Evolutionary conservation across 257 asterid species (phyloP).

Genomic region (Orobanche coerulescens): DNA sequence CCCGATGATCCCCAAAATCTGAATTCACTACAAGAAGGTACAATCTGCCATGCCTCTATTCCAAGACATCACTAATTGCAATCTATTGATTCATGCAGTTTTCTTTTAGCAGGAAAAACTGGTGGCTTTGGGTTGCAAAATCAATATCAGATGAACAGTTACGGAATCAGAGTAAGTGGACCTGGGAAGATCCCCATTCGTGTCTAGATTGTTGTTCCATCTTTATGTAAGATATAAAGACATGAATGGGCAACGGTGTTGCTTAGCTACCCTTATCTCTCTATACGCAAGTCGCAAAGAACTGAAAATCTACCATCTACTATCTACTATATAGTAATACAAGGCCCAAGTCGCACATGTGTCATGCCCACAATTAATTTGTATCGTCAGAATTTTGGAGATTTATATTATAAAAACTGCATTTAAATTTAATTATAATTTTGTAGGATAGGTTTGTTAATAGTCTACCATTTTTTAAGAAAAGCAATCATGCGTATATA

Average conservation of each 20-base stretch:
- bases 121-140: constrained; percentile 38
- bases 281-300: too few relatives aligned
- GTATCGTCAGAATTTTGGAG: too few relatives aligned
- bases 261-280: neutral
- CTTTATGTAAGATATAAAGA: neutral
- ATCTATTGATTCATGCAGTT: constrained; percentile 15
- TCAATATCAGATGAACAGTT: constrained; percentile 37
- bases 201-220: neutral
- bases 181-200: neutral
- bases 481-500: too few relatives aligned
- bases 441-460: too few relatives aligned
- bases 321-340: too few relatives aligned
- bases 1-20: constrained; percentile 49
- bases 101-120: constrained; percentile 39
- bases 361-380: too few relatives aligned
- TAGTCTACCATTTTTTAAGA: too few relatives aligned
- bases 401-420: too few relatives aligned
- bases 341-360: too few relatives aligned
- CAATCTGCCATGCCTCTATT: constrained; percentile 2
- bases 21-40: constrained; percentile 56
- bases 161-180: constrained; percentile 44
- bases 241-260: neutral
- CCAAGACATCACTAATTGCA: neutral
- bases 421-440: too few relatives aligned
- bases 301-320: too few relatives aligned